Evolutionary conservation across 257 asterid genomes (phyloP), one percentile per base, ranked within the genome.

Genomic region (Gardenia jasminoides): DNA sequence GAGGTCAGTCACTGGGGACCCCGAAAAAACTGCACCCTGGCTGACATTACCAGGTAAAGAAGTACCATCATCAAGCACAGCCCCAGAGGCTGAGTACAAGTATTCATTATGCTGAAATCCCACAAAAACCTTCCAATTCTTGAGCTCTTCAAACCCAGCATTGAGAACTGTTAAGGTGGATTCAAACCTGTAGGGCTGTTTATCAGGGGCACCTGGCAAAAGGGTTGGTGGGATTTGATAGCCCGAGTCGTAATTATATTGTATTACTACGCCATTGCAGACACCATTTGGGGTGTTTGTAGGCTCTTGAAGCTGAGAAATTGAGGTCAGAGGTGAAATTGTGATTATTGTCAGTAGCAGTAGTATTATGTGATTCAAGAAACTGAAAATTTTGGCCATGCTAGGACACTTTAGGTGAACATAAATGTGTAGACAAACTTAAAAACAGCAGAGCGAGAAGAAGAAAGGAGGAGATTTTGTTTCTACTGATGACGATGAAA

Each of bases 71-170:
- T 87, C 91, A 12, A 90, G 93, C 72, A 87, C 95, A 19, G 92
- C 92, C 26, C 79, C 62, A 1, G 79, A 50, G 24, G 90, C 94
- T 12, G 93, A 89, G n/a, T 86, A 92, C 79, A 92, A 48, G 13
- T 84, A 76, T 80, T 92, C 96, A 1, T 85, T 80, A 70, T 89
- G 87, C 28, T 81, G 82, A 82, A 92, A 92, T 58, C 94, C 94
- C 62, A 90, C 94, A 71, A 89, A 92, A 72, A 86, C 92, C 83
- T 82, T 87, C 97, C 96, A 92, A 20, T 87, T 78, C 75, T 86
- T 86, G 36, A 89, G 87, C 76, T 88, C 88, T n/a, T 20, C 78
- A 8, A 73, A 88, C 11, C 92, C 93, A 72, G 87, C 87, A 77
- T 92, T 90, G 46, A 78, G 87, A 20, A 90, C 83, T 17, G 87